phyloP scores from a whole-genome alignment of 1,284 basidiomycete species.

The Sparassis latifolia region DNA sequence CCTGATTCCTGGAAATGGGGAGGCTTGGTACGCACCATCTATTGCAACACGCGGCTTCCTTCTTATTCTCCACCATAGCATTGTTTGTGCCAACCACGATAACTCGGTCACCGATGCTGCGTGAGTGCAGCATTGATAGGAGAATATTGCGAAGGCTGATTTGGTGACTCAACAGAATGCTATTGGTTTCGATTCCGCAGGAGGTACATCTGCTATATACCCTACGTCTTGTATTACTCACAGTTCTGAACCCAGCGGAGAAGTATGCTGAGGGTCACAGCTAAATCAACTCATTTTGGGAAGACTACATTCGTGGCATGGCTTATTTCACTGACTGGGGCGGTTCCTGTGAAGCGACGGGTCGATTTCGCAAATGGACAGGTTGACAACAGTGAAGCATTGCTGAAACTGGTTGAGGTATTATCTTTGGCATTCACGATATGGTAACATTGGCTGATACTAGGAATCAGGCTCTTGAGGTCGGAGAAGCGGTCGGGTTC shows the following conservation, averaged over 20 bases:
- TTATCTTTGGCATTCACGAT: conserved; percentile 4
- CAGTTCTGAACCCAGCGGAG: conserved; percentile 37
- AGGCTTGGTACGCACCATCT: conserved; percentile 49
- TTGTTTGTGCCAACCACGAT: conserved; percentile 76
- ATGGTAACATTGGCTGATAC: background rate
- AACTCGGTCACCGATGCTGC: conserved; percentile 83
- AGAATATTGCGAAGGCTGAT: background rate
- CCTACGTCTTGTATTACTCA: background rate
- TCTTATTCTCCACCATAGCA: conserved; percentile 26
- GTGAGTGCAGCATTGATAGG: conserved; percentile 34
- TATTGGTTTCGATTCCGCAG: conserved; percentile 64
- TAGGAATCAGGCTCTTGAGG: conserved; percentile 53
- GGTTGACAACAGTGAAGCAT: conserved; percentile 61
- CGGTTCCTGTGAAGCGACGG: conserved; percentile 71
- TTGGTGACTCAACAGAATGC: conserved; percentile 36
- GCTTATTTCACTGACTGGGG: conserved; percentile 82
- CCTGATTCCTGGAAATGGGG: conserved; percentile 62
- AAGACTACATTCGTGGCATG: conserved; percentile 78
- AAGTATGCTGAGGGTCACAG: conserved; percentile 74
- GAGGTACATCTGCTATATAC: conserved; percentile 33
- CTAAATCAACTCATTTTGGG: conserved; percentile 82
- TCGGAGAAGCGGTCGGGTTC: conserved; percentile 73
- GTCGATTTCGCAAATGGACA: conserved; percentile 55
- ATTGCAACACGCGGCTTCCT: too few species aligned
- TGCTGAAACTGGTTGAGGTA: conserved; percentile 65